phyloP scores from a whole-genome alignment of 1,139 yeast species.

The Suhomyces coccinellae region DNA sequence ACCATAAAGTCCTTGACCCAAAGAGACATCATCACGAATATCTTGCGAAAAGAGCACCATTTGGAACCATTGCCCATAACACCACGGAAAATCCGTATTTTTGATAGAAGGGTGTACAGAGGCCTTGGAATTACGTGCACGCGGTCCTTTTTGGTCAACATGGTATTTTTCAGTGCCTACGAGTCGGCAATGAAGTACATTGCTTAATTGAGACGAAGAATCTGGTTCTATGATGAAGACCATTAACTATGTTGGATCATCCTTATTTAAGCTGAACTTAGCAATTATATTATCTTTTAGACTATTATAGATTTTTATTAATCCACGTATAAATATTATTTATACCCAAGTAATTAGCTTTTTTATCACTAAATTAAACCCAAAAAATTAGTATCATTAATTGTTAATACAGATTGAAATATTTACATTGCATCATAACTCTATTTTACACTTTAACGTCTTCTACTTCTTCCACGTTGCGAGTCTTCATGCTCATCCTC shows the following conservation, averaged over 20 bases:
- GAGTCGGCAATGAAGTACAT: conserved; percentile 55
- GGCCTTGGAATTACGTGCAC: conserved; percentile 76
- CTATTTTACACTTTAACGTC: not conserved
- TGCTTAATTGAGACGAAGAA: not conserved
- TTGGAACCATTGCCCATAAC: conserved; percentile 34
- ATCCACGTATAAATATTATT: too few relatives aligned
- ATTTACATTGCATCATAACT: not conserved
- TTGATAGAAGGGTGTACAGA: conserved; percentile 58
- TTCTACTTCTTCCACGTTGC: conserved; percentile 5
- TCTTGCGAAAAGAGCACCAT: conserved; percentile 54
- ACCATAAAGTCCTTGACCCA: conserved; percentile 76
- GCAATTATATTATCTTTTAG: too few relatives aligned
- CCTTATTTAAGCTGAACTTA: too few relatives aligned
- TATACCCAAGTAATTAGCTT: too few relatives aligned
- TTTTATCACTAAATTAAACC: too few relatives aligned
- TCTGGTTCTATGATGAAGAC: too few relatives aligned
- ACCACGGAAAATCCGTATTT: conserved; percentile 33
- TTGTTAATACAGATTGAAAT: not conserved
- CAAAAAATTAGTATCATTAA: too few relatives aligned
- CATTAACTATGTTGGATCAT: too few relatives aligned
- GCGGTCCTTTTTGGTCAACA: conserved; percentile 70
- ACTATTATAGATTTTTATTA: too few relatives aligned
- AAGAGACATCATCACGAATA: conserved; percentile 67
- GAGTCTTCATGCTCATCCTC: conserved; percentile 1
- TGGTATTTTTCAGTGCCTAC: conserved; percentile 72